phyloP scores from a whole-genome alignment of 225 moss, liverwort and hornwort genomes.

The Physcomitrium patens region DNA sequence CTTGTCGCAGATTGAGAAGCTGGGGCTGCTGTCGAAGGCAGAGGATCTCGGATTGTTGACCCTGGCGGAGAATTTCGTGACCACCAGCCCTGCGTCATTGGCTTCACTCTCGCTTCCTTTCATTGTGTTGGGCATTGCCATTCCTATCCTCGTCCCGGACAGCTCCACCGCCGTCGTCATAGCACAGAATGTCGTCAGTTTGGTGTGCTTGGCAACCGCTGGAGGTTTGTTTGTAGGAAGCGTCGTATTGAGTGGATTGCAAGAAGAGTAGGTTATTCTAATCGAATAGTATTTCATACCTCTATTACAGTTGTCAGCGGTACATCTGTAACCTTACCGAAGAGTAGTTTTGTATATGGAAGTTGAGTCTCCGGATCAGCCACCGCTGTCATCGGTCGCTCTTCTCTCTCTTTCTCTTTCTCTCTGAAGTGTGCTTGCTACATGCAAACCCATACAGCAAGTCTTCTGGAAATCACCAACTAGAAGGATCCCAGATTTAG shows the following conservation, averaged over 20 bases:
- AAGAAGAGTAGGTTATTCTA: slow-evolving; percentile 61
- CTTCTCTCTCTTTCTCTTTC: neutral
- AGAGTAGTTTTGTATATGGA: slow-evolving; percentile 28
- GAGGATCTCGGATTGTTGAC: slow-evolving; percentile 86
- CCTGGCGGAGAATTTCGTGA: slow-evolving; percentile 83
- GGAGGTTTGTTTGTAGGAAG: slow-evolving; percentile 80
- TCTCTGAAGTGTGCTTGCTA: slow-evolving; percentile 10
- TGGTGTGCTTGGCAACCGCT: slow-evolving; percentile 53
- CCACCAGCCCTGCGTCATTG: slow-evolving; percentile 66
- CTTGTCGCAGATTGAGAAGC: slow-evolving; percentile 81
- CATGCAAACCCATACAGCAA: slow-evolving; percentile 30
- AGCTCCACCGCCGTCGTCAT: slow-evolving; percentile 52
- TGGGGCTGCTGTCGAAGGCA: slow-evolving; percentile 89
- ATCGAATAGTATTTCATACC: slow-evolving; percentile 23
- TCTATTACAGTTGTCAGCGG: slow-evolving; percentile 16
- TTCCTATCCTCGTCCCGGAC: slow-evolving; percentile 75
- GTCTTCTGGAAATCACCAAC: slow-evolving; percentile 7
- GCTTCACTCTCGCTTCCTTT: slow-evolving; percentile 80
- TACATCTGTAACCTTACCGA: slow-evolving; percentile 28
- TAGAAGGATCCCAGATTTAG: slow-evolving; percentile 20
- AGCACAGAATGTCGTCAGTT: slow-evolving; percentile 65
- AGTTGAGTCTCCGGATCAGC: slow-evolving; percentile 7
- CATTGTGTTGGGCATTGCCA: slow-evolving; percentile 60
- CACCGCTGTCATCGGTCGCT: neutral
- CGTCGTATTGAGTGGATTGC: slow-evolving; percentile 75